Percentiles rank a stretch among this genome's conserved stretches.
Conservation (phyloP, 1,139 yeast genomes). For the Scheffersomyces quercinus region DNA sequence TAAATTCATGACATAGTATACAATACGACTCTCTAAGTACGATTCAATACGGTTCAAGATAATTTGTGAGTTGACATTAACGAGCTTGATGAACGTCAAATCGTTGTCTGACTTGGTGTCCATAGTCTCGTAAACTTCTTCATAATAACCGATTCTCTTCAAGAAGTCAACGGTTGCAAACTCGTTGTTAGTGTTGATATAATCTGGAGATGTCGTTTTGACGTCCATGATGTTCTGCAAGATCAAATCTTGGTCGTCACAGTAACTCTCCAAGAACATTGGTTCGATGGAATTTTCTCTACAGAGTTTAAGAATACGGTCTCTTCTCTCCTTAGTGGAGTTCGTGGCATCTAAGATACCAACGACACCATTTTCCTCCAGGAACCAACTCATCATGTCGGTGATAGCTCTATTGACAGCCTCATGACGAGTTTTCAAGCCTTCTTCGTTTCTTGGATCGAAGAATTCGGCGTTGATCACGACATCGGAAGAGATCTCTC, state of each 20-base stretch:
- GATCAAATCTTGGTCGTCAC: constrained; percentile 79
- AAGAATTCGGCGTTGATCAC: constrained; percentile 70
- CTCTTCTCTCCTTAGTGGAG: constrained; percentile 70
- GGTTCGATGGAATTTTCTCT: constrained; percentile 75
- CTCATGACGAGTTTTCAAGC: constrained; percentile 59
- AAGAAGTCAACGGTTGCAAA: constrained; percentile 72
- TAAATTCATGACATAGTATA: constrained; percentile 91
- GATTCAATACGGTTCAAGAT: constrained; percentile 85
- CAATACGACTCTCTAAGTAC: constrained; percentile 88
- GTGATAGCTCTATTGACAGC: constrained; percentile 72
- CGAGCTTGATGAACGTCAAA: constrained; percentile 79
- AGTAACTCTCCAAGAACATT: constrained; percentile 88
- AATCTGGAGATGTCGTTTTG: constrained; percentile 86
- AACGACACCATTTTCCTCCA: constrained; percentile 77
- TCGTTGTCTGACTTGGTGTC: constrained; percentile 57
- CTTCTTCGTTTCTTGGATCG: constrained; percentile 64
- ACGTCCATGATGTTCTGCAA: constrained; percentile 82
- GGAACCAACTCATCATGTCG: constrained; percentile 91
- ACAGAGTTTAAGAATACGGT: constrained; percentile 62
- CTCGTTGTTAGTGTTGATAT: constrained; percentile 68
- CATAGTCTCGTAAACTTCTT: constrained; percentile 73
- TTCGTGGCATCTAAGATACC: constrained; percentile 92
- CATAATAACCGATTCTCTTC: constrained; percentile 71
- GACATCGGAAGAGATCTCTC: constrained; percentile 44
- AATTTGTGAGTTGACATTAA: constrained; percentile 85